These are phyloP conservation scores for Adansonia digitata DNA, from an alignment of 345 rosid genomes.

Conservation along the genomic window DNA sequence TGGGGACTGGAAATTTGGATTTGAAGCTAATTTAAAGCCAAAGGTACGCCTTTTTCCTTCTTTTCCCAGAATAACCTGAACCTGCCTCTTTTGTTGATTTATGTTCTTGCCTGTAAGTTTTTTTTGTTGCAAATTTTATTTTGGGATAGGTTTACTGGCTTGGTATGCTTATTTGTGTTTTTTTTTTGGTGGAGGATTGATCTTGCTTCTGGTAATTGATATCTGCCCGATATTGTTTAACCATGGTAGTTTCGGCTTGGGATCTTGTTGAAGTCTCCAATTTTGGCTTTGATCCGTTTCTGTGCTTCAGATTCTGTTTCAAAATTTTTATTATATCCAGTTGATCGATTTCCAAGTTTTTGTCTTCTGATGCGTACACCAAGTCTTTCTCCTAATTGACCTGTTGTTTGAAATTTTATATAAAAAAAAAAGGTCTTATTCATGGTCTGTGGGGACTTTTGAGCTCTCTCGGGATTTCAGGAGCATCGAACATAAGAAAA, in stretches of 20 bases:
- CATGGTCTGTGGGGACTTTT: too few relatives aligned
- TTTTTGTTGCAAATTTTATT: neutral
- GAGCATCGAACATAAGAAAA: too few relatives aligned
- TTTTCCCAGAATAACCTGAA: constrained; percentile 11
- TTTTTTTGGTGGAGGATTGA: neutral
- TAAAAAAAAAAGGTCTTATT: too few relatives aligned
- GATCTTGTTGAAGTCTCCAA: neutral
- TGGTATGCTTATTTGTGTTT: neutral
- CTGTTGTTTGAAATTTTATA: neutral
- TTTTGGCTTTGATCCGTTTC: neutral
- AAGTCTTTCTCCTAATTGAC: neutral
- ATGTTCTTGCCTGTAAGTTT: neutral
- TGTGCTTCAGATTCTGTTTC: neutral
- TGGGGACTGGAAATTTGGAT: constrained; percentile 67
- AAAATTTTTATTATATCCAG: neutral
- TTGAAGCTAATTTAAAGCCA: constrained; percentile 54
- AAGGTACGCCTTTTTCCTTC: constrained; percentile 34
- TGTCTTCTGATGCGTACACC: neutral
- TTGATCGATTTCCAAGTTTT: neutral
- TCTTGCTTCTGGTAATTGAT: neutral
- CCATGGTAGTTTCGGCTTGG: neutral
- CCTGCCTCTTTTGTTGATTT: neutral
- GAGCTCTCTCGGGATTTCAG: too few relatives aligned
- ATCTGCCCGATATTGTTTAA: neutral
- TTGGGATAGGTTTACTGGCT: neutral